These are phyloP conservation scores for Blastocystis sp. DNA, from an alignment of 352 stramenopile genomes.

Conservation along the genomic window DNA sequence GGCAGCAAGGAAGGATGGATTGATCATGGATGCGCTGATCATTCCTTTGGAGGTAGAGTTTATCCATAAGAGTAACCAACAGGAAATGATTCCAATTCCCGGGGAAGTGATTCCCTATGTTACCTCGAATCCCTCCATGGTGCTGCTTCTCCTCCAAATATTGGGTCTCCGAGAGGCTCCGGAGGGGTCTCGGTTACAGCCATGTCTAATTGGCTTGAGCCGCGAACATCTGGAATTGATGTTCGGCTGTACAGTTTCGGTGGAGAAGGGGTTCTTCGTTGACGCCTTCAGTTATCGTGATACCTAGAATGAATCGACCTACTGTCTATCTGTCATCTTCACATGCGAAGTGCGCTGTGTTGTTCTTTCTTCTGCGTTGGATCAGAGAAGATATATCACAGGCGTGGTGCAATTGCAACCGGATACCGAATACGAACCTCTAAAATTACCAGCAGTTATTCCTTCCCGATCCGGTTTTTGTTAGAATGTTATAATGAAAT, in stretches of 20 bases:
- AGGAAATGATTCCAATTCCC: neutral
- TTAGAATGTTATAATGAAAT: too few species aligned
- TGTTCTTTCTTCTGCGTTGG: neutral
- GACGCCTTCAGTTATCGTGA: neutral
- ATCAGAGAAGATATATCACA: too few species aligned
- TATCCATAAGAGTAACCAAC: neutral
- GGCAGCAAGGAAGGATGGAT: too few species aligned
- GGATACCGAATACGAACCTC: too few species aligned
- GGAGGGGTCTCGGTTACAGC: neutral
- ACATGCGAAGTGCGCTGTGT: neutral
- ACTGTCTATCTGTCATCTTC: neutral
- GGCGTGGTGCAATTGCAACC: too few species aligned
- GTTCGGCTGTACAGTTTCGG: neutral
- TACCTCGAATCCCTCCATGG: neutral
- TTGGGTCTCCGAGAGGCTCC: neutral
- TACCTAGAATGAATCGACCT: neutral
- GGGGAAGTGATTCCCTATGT: neutral
- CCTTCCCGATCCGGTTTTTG: too few species aligned
- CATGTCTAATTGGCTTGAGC: neutral
- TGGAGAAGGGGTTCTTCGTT: neutral
- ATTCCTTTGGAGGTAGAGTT: neutral
- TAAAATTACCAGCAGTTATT: too few species aligned
- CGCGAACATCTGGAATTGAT: neutral
- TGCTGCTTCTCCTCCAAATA: neutral
- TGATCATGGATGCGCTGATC: neutral